phyloP scores from a whole-genome alignment of 768 basidiomycete genomes.

The Fomitopsis serialis region DNA sequence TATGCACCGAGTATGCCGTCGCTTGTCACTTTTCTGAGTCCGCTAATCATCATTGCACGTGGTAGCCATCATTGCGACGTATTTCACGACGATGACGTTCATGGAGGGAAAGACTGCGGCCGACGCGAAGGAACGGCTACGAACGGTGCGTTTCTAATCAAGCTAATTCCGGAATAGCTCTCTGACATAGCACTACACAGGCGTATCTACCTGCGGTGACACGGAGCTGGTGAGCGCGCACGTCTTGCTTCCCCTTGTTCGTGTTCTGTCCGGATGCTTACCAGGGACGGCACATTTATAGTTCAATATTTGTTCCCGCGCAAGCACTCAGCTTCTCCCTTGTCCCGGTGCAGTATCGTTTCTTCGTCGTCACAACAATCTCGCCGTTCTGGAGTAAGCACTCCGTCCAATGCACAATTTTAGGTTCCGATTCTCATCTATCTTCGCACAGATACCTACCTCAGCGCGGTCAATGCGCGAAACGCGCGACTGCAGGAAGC shows the following conservation, averaged over 20 bases:
- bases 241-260: too few species aligned
- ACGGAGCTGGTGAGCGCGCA: slow-evolving; percentile 51
- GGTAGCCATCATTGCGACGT: slow-evolving; percentile 41
- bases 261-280: too few species aligned
- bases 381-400: slow-evolving; percentile 63
- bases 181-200: slow-evolving; percentile 24
- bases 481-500: background rate
- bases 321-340: slow-evolving; percentile 77
- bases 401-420: too few species aligned
- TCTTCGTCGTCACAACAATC: slow-evolving; percentile 69
- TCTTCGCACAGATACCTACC: slow-evolving; percentile 17
- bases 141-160: slow-evolving; percentile 21
- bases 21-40: too few species aligned
- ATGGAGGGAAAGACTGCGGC: slow-evolving; percentile 65
- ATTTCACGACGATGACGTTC: slow-evolving; percentile 74
- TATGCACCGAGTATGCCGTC: slow-evolving; percentile 56
- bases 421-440: too few species aligned
- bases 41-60: too few species aligned
- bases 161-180: background rate
- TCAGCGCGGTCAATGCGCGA: slow-evolving; percentile 24
- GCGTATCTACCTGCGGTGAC: slow-evolving; percentile 69
- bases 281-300: too few species aligned
- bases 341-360: slow-evolving; percentile 72
- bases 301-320: slow-evolving; percentile 60
- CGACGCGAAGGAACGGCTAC: slow-evolving; percentile 45